Conservation (phyloP, 2,329 filamentous ascomycete genomes). For the Aspergillus sp. region DNA sequence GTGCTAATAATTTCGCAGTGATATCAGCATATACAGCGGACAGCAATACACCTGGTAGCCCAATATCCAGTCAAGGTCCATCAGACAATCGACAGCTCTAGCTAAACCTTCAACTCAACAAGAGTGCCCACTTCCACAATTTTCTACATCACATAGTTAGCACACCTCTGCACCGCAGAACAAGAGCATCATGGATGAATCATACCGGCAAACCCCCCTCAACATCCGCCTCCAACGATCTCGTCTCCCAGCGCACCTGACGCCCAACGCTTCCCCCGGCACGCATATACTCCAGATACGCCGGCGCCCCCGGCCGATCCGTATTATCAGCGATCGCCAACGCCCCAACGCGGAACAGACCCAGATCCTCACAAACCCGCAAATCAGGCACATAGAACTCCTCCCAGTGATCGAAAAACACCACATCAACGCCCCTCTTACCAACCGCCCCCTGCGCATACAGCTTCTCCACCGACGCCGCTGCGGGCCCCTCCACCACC, state of each 20-base stretch:
- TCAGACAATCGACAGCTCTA: too few relatives aligned
- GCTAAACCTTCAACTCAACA: constrained; percentile 1
- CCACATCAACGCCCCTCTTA: constrained; percentile 28
- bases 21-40: too few relatives aligned
- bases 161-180: neutral
- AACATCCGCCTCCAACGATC: constrained; percentile 9
- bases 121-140: constrained; percentile 21
- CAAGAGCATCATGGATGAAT: neutral
- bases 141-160: constrained; percentile 10
- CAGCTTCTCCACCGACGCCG: constrained; percentile 28
- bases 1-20: too few relatives aligned
- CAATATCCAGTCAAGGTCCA: too few relatives aligned
- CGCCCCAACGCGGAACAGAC: constrained; percentile 30
- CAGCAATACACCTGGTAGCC: too few relatives aligned
- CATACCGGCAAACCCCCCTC: constrained; percentile 12
- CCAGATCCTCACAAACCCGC: constrained; percentile 31
- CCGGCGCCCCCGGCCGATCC: constrained; percentile 39
- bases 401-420: constrained; percentile 39
- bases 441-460: constrained; percentile 23
- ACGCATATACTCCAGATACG: constrained; percentile 41
- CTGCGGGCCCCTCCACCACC: constrained; percentile 32
- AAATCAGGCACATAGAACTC: constrained; percentile 37
- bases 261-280: constrained; percentile 18
- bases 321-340: constrained; percentile 40
- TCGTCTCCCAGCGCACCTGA: constrained; percentile 24